Evolutionary conservation across 2,329 filamentous ascomycete species (phyloP).

Genomic region (Aspergillus cejpii): DNA sequence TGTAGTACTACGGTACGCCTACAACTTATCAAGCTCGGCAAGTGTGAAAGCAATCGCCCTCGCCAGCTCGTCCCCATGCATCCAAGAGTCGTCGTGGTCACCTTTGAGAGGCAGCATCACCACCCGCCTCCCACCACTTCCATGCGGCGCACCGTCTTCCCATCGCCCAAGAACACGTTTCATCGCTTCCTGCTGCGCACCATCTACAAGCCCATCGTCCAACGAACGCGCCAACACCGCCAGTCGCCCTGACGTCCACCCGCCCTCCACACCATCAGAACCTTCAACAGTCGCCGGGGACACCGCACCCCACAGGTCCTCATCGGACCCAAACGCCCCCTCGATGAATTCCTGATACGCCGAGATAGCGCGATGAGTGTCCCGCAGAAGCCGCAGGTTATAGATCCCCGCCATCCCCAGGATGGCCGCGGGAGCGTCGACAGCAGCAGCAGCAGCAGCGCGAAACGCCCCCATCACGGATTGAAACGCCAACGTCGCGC

Average conservation of each 20-base stretch:
- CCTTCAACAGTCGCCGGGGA: constrained; percentile 35
- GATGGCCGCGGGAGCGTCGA: constrained; percentile 32
- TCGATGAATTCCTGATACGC: constrained; percentile 38
- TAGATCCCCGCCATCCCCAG: constrained; percentile 43
- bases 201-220: constrained; percentile 40
- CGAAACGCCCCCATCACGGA: constrained; percentile 33
- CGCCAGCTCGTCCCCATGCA: constrained; percentile 36
- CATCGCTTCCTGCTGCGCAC: constrained; percentile 39
- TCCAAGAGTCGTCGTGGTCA: constrained; percentile 40
- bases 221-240: constrained; percentile 38
- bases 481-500: constrained; percentile 43
- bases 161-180: constrained; percentile 47
- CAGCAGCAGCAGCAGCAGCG: constrained; percentile 8
- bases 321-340: constrained; percentile 39
- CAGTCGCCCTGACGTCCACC: constrained; percentile 31
- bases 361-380: constrained; percentile 26
- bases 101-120: constrained; percentile 35
- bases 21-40: constrained; percentile 24
- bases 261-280: constrained; percentile 25
- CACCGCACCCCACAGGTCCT: constrained; percentile 33
- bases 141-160: constrained; percentile 25
- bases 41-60: constrained; percentile 31
- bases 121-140: constrained; percentile 36
- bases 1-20: not conserved
- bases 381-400: constrained; percentile 35